Evolutionary conservation across 225 moss, liverwort and hornwort genomes (phyloP).

Genomic region (Rhytidiadelphus loreus): DNA sequence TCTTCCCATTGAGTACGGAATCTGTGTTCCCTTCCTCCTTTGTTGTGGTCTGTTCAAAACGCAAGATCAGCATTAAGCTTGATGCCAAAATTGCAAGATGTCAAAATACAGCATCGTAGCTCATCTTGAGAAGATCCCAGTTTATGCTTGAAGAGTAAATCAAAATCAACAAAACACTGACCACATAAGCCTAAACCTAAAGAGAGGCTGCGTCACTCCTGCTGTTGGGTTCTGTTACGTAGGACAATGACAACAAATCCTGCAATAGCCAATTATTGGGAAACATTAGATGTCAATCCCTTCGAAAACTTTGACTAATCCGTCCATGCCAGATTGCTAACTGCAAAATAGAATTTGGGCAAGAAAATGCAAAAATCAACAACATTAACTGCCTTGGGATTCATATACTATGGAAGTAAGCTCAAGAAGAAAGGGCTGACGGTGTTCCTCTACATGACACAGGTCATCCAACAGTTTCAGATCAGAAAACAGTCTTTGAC

Average conservation of each 20-base stretch:
- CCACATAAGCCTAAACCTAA: conserved; percentile 22
- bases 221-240: conserved; percentile 59
- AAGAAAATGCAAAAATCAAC: not conserved
- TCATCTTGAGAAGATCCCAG: not conserved
- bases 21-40: too few relatives aligned
- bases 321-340: too few relatives aligned
- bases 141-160: not conserved
- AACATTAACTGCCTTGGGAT: not conserved
- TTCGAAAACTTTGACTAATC: not conserved
- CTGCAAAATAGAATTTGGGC: too few relatives aligned
- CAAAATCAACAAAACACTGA: not conserved
- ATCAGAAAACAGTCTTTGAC: not conserved
- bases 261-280: not conserved
- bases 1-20: conserved; percentile 37
- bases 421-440: too few relatives aligned
- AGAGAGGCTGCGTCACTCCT: conserved; percentile 83
- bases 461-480: too few relatives aligned
- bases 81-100: not conserved
- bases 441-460: too few relatives aligned
- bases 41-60: too few relatives aligned
- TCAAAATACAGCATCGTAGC: not conserved
- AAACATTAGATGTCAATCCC: not conserved
- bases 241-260: conserved; percentile 66
- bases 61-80: not conserved
- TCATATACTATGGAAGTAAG: conserved; percentile 52